Base-by-base conservation (phyloP, 2,329 filamentous ascomycete genomes). In the Aspergillus brasiliensis region DNA sequence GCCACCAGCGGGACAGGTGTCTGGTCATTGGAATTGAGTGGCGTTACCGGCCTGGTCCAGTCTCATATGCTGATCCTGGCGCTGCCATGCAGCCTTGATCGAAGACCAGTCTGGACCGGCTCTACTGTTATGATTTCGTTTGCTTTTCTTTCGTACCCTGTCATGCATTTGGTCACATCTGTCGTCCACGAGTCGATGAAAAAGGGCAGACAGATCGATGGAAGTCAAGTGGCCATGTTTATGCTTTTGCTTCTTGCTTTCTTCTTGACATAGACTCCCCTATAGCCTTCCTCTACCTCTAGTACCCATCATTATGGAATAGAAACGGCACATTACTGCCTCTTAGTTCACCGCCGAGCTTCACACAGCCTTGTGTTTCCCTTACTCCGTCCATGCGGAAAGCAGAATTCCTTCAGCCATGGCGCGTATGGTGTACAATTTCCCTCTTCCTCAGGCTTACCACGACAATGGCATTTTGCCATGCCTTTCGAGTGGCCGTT, bases 1-100 rank as follows among this genome's bases (percentile, higher is more conserved):
- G 53, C 31, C 57, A 62, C 62, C 60, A 58, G 62, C 60, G 47
- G 62, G 60, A 60, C 62, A 40, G 62, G 57, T 62, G 57, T 54
- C 42, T 48, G 38, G 56, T 58, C 49, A 54, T 58, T 48, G 34
- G 56, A 56, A 47, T 57, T 38, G 4, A 40, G 42, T 59, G 57
- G 51, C 48, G 31, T 54, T 47, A 53, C 56, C 58, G 46, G 51
- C 44, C 15, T 28, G 27, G 46, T 49, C 25, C 46, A 19, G 46
- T 49, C 46, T 48, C 44, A 23, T 48, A 17, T 15, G 8, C 44
- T 8, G 40, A 23, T 44, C 19, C 19, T 44, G 40, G 40, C 19
- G 44, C 23, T n/a, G 21, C 27, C 44, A 25, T 48, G 13, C 44
- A 48, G 23, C 44, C 25, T 17, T 3, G 23, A 28, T 49, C 15